Conservation (phyloP, 768 basidiomycete genomes). For the Psilocybe subaeruginosa region DNA sequence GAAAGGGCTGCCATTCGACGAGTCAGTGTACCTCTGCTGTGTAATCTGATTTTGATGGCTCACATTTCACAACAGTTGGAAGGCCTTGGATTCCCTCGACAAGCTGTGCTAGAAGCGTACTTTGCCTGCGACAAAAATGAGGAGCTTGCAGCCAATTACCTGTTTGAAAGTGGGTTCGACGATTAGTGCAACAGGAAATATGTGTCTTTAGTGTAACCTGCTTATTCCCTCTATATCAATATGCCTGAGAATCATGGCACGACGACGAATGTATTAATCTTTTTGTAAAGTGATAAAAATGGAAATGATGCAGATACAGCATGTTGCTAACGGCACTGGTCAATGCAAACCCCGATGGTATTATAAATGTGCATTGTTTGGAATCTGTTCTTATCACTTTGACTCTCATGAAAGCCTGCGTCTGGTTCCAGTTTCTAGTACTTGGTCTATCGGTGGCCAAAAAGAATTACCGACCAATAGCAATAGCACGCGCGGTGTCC, state of each 20-base stretch:
- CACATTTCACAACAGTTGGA: conserved; percentile 58
- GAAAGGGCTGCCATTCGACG: conserved; percentile 89
- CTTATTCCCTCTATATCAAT: neutral
- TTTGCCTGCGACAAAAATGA: conserved; percentile 97
- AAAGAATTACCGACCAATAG: neutral
- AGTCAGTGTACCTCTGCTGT: conserved; percentile 49
- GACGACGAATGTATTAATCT: neutral
- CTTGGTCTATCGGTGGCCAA: neutral
- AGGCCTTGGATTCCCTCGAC: conserved; percentile 83
- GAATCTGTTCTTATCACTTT: neutral
- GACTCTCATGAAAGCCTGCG: neutral
- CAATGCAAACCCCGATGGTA: neutral
- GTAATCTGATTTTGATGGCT: neutral
- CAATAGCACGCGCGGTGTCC: neutral
- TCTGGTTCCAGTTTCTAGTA: neutral
- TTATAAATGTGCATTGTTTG: neutral
- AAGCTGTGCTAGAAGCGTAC: conserved; percentile 87
- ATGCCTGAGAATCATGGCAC: neutral
- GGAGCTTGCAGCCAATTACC: conserved; percentile 91
- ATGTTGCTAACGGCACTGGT: neutral
- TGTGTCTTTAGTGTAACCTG: conserved; percentile 1
- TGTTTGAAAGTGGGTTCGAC: conserved; percentile 77
- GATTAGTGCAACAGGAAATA: conserved; percentile 25
- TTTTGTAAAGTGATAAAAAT: neutral
- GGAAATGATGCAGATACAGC: neutral